Percentiles rank a stretch among this genome's conserved stretches.
These are phyloP conservation scores for Nakazawaea populi DNA, from an alignment of 805 yeast genomes.

Conservation along the genomic window DNA sequence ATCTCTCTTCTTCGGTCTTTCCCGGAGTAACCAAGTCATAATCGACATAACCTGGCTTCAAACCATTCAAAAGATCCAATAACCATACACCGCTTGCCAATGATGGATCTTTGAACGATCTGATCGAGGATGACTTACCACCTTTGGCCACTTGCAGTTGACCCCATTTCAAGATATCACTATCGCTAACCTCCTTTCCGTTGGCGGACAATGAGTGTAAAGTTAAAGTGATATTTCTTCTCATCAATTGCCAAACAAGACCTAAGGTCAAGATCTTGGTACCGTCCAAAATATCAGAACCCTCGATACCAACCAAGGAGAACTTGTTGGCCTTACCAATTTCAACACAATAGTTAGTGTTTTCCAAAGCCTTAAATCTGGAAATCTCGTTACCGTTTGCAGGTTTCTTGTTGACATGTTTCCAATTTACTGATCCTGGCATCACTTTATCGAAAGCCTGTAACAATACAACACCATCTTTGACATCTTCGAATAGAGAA, in stretches of 20 bases:
- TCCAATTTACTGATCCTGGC: conserved; percentile 83
- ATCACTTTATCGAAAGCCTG: conserved; percentile 95
- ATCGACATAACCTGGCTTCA: conserved; percentile 97
- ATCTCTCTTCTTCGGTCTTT: conserved; percentile 73
- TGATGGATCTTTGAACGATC: conserved; percentile 82
- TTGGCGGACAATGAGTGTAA: conserved; percentile 63
- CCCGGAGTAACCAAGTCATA: conserved; percentile 86
- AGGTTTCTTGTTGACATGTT: conserved; percentile 82
- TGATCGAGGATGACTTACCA: conserved; percentile 64
- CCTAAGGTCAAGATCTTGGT: conserved; percentile 84
- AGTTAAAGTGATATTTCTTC: conserved; percentile 87
- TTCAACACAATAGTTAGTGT: conserved; percentile 97
- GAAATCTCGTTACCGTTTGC: conserved; percentile 66
- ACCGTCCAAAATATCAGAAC: conserved; percentile 95
- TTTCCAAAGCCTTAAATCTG: conserved; percentile 92
- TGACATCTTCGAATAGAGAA: conserved; percentile 85
- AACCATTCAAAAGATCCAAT: conserved; percentile 84
- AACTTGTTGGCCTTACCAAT: conserved; percentile 89
- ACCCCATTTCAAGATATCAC: conserved; percentile 92
- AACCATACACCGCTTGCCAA: conserved; percentile 75
- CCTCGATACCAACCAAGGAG: conserved; percentile 96
- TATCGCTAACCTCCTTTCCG: conserved; percentile 74
- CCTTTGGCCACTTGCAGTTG: conserved; percentile 80
- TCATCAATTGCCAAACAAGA: conserved; percentile 97
- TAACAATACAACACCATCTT: conserved; percentile 82